Evolutionary conservation across 169 alveolate genomes (phyloP).

Genomic region (Toxoplasma gondii): DNA sequence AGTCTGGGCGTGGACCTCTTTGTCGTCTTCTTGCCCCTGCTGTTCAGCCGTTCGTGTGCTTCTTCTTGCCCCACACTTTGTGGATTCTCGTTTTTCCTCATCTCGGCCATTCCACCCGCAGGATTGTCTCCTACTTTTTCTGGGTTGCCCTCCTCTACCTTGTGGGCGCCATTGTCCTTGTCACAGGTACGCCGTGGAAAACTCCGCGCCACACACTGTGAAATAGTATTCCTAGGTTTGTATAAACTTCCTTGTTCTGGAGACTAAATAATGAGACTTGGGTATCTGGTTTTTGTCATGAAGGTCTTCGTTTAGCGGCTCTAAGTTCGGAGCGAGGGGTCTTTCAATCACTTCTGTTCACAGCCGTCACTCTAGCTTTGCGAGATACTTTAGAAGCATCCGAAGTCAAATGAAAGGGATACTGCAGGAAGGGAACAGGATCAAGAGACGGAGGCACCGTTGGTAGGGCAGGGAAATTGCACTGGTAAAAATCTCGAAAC

Average conservation of each 20-base stretch:
- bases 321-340: too few relatives aligned
- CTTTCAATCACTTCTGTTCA: too few relatives aligned
- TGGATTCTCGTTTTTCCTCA: not conserved
- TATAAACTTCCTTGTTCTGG: too few relatives aligned
- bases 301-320: too few relatives aligned
- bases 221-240: not conserved
- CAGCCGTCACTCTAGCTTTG: too few relatives aligned
- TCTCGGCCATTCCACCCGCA: not conserved
- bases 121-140: constrained; percentile 72
- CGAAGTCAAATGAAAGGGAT: not conserved
- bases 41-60: not conserved
- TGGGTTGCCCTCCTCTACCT: constrained; percentile 74
- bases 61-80: not conserved
- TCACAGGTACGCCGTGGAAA: constrained; percentile 39
- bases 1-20: too few relatives aligned
- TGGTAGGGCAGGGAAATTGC: too few relatives aligned
- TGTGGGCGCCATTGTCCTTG: constrained; percentile 67
- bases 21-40: not conserved
- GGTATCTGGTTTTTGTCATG: too few relatives aligned
- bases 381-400: too few relatives aligned
- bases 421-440: not conserved
- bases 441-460: not conserved
- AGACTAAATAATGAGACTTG: too few relatives aligned
- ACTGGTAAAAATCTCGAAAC: too few relatives aligned
- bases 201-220: not conserved